These are phyloP conservation scores for Turritis glabra DNA, from an alignment of 345 rosid genomes.

Conservation along the genomic window DNA sequence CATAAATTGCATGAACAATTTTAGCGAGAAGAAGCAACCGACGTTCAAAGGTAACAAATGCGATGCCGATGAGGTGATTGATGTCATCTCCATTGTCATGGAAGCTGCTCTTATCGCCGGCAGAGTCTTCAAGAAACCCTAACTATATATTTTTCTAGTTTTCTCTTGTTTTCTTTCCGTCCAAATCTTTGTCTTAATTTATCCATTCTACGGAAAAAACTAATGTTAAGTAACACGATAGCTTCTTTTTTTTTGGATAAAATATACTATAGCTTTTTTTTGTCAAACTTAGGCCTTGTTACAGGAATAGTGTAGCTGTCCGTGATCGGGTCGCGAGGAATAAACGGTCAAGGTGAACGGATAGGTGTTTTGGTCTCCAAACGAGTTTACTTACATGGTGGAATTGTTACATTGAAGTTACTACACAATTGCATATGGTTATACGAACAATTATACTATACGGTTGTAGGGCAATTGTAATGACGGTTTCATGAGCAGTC, in stretches of 20 bases:
- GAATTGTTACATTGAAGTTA: neutral
- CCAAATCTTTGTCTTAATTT: neutral
- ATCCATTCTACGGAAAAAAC: neutral
- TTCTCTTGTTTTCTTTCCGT: neutral
- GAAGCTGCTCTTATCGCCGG: slow-evolving; percentile 95
- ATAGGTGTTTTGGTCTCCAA: neutral
- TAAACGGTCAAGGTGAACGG: neutral
- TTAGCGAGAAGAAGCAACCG: slow-evolving; percentile 46
- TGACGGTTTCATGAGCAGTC: neutral
- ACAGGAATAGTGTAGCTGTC: neutral
- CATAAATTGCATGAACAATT: slow-evolving; percentile 63
- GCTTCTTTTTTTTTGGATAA: neutral
- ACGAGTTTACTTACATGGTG: neutral
- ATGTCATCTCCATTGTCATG: slow-evolving; percentile 64
- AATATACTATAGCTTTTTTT: too few species aligned
- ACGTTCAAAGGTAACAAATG: slow-evolving; percentile 78
- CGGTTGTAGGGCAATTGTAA: neutral
- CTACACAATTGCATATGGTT: neutral
- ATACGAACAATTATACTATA: neutral
- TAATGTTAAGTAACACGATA: neutral
- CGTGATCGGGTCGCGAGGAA: neutral
- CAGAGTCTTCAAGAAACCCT: slow-evolving; percentile 72
- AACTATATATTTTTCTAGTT: neutral
- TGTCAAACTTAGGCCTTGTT: neutral
- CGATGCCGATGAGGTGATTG: slow-evolving; percentile 55